phyloP scores from a whole-genome alignment of 768 basidiomycete genomes.

The Lentinus brumalis region DNA sequence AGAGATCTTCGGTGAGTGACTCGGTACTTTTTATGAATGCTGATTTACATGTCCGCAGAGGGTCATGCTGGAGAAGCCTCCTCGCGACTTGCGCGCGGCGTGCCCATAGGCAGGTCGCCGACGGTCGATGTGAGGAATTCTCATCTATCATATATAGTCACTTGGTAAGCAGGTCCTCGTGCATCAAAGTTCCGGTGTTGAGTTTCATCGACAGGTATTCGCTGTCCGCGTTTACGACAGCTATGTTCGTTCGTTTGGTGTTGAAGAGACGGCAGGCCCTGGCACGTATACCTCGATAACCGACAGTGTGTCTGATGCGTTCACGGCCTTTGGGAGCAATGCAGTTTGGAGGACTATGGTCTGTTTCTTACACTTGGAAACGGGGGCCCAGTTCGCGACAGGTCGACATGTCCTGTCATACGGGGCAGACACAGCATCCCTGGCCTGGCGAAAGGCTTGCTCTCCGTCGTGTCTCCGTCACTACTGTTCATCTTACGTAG shows the following conservation, averaged over 20 bases:
- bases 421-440: no score
- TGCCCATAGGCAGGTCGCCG: slow-evolving; percentile 83
- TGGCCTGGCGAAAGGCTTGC: no score
- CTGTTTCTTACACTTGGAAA: no score
- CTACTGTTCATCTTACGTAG: no score
- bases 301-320: background rate
- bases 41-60: slow-evolving; percentile 47
- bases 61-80: slow-evolving; percentile 80
- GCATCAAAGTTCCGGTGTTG: background rate
- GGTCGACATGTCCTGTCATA: no score
- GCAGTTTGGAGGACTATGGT: background rate
- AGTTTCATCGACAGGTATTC: slow-evolving; percentile 67
- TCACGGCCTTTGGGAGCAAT: background rate
- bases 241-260: slow-evolving; percentile 77
- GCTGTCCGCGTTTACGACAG: slow-evolving; percentile 78
- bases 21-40: background rate
- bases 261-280: slow-evolving; percentile 55
- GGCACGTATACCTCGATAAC: slow-evolving; percentile 57
- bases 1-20: slow-evolving; percentile 78
- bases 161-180: slow-evolving; percentile 62
- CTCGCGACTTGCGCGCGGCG: slow-evolving; percentile 60
- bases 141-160: slow-evolving; percentile 92
- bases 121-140: slow-evolving; percentile 89
- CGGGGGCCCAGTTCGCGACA: no score
- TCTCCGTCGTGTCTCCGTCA: no score